Percentiles rank a stretch among this genome's conserved stretches.
These are phyloP conservation scores for Colletotrichum sidae DNA, from an alignment of 2,329 filamentous ascomycete species.

Conservation along the genomic window DNA sequence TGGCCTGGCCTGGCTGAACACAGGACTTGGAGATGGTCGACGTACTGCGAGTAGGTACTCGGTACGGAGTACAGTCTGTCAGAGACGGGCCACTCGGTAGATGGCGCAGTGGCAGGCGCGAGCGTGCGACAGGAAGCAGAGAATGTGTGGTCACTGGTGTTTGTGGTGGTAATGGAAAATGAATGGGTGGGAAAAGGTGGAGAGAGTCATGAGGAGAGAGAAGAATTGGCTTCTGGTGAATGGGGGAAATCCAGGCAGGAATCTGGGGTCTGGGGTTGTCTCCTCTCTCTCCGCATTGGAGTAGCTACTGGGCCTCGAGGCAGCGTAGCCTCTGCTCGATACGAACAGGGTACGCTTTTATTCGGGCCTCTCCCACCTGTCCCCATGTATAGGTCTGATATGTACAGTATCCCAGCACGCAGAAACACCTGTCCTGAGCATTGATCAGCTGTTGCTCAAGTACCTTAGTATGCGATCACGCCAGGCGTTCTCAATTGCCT, in stretches of 20 bases:
- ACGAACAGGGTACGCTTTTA: too few relatives aligned
- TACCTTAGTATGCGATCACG: too few relatives aligned
- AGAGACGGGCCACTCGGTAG: not conserved
- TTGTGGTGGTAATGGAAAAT: constrained; percentile 40
- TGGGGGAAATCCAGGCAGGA: constrained; percentile 37
- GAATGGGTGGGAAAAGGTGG: constrained; percentile 45
- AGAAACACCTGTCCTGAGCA: too few relatives aligned
- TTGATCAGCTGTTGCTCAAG: too few relatives aligned
- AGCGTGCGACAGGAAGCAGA: not conserved
- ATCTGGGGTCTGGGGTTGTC: constrained; percentile 44
- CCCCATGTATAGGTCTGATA: too few relatives aligned
- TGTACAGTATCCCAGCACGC: too few relatives aligned
- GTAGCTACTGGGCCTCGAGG: constrained; percentile 45
- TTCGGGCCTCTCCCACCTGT: too few relatives aligned
- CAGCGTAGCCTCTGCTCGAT: not conserved
- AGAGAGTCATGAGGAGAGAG: constrained; percentile 40
- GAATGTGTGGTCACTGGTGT: constrained; percentile 40
- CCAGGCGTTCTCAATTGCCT: too few relatives aligned
- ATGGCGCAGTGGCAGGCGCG: constrained; percentile 10
- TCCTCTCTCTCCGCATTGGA: constrained; percentile 57
- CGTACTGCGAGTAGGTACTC: too few relatives aligned
- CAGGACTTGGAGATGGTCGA: too few relatives aligned
- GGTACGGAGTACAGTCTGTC: too few relatives aligned
- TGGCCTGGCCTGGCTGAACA: too few relatives aligned
- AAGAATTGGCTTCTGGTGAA: constrained; percentile 41